phyloP scores from a whole-genome alignment of 257 asterid genomes.

The Primulina tabacum region DNA sequence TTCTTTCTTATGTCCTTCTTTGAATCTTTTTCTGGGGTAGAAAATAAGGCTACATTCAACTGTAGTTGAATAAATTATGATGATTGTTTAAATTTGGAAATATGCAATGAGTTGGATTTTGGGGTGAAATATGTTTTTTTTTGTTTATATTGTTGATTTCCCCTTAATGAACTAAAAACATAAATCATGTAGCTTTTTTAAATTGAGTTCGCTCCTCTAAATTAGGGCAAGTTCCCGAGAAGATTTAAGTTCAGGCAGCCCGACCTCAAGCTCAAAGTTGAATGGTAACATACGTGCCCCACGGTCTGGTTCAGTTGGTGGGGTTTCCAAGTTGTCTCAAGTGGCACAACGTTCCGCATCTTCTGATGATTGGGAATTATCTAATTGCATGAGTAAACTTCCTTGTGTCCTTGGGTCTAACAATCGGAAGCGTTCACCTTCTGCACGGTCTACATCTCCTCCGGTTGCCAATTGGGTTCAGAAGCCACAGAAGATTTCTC shows the following conservation, averaged over 20 bases:
- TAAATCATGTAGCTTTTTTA: background rate
- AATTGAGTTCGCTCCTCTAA: slow-evolving; percentile 23
- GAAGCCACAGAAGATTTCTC: slow-evolving; percentile 78
- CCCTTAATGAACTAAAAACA: slow-evolving; percentile 1
- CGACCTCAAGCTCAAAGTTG: slow-evolving; percentile 76
- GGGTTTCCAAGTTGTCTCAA: slow-evolving; percentile 65
- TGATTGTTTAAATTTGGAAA: slow-evolving; percentile 9
- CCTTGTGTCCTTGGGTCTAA: slow-evolving; percentile 55
- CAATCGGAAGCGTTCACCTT: slow-evolving; percentile 72
- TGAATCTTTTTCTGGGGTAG: background rate
- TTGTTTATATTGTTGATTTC: slow-evolving; percentile 2
- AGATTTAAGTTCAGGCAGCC: slow-evolving; percentile 78
- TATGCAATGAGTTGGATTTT: slow-evolving; percentile 11
- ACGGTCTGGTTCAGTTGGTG: slow-evolving; percentile 64
- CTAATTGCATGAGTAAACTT: slow-evolving; percentile 68
- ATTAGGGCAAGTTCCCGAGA: slow-evolving; percentile 68
- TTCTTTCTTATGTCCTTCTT: background rate
- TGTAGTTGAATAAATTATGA: slow-evolving; percentile 18
- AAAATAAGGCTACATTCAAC: slow-evolving; percentile 2
- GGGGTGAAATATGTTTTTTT: slow-evolving; percentile 7
- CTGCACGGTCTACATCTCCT: slow-evolving; percentile 74
- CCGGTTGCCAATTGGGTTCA: slow-evolving; percentile 89
- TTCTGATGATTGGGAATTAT: slow-evolving; percentile 76
- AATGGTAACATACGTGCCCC: slow-evolving; percentile 71
- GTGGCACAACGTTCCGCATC: slow-evolving; percentile 50